These are phyloP conservation scores for Melastoma malabathricum DNA, from an alignment of 345 rosid genomes.

Conservation along the genomic window DNA sequence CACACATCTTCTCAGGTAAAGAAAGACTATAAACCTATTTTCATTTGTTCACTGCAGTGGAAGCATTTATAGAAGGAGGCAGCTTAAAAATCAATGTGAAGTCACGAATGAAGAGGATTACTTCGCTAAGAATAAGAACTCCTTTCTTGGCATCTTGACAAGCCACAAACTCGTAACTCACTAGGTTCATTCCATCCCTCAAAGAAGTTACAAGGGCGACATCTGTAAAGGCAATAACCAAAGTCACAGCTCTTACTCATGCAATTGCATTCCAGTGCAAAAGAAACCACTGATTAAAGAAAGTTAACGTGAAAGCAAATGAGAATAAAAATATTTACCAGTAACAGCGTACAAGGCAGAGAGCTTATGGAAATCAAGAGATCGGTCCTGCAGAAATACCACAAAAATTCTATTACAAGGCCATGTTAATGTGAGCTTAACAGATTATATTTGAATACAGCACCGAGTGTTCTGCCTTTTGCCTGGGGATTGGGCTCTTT, in stretches of 20 bases:
- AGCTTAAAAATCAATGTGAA: too few relatives aligned
- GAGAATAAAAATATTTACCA: slow-evolving; percentile 29
- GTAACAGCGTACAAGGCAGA: slow-evolving; percentile 97
- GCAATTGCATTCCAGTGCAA: not conserved
- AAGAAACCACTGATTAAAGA: not conserved
- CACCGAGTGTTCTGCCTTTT: too few relatives aligned
- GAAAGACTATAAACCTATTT: too few relatives aligned
- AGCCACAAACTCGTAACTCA: slow-evolving; percentile 97
- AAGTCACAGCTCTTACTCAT: not conserved
- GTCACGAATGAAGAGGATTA: slow-evolving; percentile 15
- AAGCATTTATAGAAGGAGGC: too few relatives aligned
- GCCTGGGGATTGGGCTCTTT: too few relatives aligned
- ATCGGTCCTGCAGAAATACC: slow-evolving; percentile 61
- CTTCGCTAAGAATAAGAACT: slow-evolving; percentile 98
- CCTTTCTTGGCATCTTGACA: slow-evolving; percentile 97
- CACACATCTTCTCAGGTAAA: too few relatives aligned
- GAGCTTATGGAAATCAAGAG: slow-evolving; percentile 69
- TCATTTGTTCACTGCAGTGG: too few relatives aligned
- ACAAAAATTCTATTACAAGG: too few relatives aligned
- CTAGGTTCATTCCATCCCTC: slow-evolving; percentile 99
- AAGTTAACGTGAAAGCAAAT: not conserved
- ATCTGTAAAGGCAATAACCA: slow-evolving; percentile 33
- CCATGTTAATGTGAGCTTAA: too few relatives aligned
- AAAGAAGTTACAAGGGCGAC: slow-evolving; percentile 93
- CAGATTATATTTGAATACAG: too few relatives aligned